Conservation (phyloP, 1,139 yeast species). For the Meyerozyma guilliermondii region DNA sequence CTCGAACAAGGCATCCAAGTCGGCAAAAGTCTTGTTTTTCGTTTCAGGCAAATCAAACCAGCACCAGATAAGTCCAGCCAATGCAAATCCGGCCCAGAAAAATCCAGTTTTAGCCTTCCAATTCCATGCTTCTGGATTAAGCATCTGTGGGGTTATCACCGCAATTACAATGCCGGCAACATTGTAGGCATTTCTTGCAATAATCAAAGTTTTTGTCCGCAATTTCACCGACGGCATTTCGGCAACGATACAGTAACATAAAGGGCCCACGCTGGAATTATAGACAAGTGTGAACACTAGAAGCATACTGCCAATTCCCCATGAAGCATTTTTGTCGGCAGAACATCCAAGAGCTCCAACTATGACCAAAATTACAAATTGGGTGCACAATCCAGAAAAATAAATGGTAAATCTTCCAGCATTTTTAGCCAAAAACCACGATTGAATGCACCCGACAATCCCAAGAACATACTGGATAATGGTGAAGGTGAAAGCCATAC, state of each 20-base stretch:
- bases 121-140: slow-evolving; percentile 52
- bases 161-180: slow-evolving; percentile 39
- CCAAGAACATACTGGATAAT: slow-evolving; percentile 33
- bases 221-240: slow-evolving; percentile 54
- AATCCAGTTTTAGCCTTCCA: slow-evolving; percentile 59
- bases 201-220: slow-evolving; percentile 51
- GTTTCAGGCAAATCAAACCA: slow-evolving; percentile 59
- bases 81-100: slow-evolving; percentile 49
- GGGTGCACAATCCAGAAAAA: slow-evolving; percentile 35
- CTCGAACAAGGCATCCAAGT: slow-evolving; percentile 49
- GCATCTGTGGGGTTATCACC: slow-evolving; percentile 52
- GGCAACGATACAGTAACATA: slow-evolving; percentile 51
- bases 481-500: slow-evolving; percentile 41
- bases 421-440: slow-evolving; percentile 45
- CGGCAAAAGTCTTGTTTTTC: slow-evolving; percentile 52
- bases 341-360: slow-evolving; percentile 36
- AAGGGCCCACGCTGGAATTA: slow-evolving; percentile 54
- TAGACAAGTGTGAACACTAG: slow-evolving; percentile 45
- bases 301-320: slow-evolving; percentile 48
- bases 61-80: slow-evolving; percentile 37
- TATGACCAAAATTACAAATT: slow-evolving; percentile 32
- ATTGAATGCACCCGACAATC: slow-evolving; percentile 43
- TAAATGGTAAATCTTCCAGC: slow-evolving; percentile 49
- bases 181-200: slow-evolving; percentile 49
- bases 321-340: slow-evolving; percentile 17